phyloP scores from a whole-genome alignment of 306 rosid species.

The apple (Malus domestica) region ASM211411v1 NC_041803.1:9314001-9314500 shows the following conservation, averaged over 20 bases:
- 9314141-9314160: neutral
- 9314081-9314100: neutral
- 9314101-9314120: neutral
- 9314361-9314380: slow-evolving; percentile 53
- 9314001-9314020: slow-evolving; percentile 38
- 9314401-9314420: slow-evolving; percentile 61
- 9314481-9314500: no score
- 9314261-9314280: slow-evolving; percentile 52
- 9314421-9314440: slow-evolving; percentile 30
- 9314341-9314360: slow-evolving; percentile 21
- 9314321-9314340: slow-evolving; percentile 31
- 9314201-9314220: slow-evolving; percentile 74
- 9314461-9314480: neutral
- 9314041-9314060: slow-evolving; percentile 47
- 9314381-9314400: slow-evolving; percentile 45
- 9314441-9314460: neutral
- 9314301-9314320: slow-evolving; percentile 42
- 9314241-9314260: slow-evolving; percentile 34
- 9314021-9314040: slow-evolving; percentile 38
- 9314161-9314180: neutral
- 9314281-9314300: slow-evolving; percentile 74
- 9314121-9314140: neutral
- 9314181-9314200: slow-evolving; percentile 48
- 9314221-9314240: slow-evolving; percentile 31
- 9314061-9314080: slow-evolving; percentile 49